Evolutionary conservation across 306 rosid genomes (phyloP).

Genomic region (Rubus idaeus): DNA sequence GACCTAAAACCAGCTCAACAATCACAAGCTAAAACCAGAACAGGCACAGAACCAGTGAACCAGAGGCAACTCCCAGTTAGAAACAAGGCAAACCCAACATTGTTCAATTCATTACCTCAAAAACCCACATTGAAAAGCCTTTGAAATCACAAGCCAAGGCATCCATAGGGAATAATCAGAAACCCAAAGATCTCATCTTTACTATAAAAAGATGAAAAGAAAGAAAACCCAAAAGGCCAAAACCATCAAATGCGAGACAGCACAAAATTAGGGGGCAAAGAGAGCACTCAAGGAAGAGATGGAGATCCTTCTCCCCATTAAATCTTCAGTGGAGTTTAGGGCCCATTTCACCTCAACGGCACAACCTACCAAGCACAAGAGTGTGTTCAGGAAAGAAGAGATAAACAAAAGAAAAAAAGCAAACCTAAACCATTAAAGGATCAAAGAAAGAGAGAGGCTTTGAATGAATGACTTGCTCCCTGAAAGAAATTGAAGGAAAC

Average conservation of each 20-base stretch:
- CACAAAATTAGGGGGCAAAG: slow-evolving; percentile 47
- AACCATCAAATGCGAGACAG: slow-evolving; percentile 52
- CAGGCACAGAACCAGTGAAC: slow-evolving; percentile 17
- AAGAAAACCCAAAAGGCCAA: slow-evolving; percentile 23
- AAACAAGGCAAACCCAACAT: slow-evolving; percentile 24
- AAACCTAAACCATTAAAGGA: slow-evolving; percentile 55
- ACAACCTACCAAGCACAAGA: slow-evolving; percentile 79
- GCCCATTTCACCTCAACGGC: slow-evolving; percentile 64
- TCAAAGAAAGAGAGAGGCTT: slow-evolving; percentile 21
- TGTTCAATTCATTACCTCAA: slow-evolving; percentile 24
- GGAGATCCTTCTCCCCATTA: slow-evolving; percentile 49
- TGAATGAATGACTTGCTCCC: slow-evolving; percentile 45
- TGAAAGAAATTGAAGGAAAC: slow-evolving; percentile 33
- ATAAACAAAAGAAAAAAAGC: not conserved
- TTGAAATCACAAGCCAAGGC: slow-evolving; percentile 25
- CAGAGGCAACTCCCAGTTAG: slow-evolving; percentile 20
- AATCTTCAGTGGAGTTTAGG: slow-evolving; percentile 72
- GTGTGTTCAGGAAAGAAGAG: slow-evolving; percentile 40
- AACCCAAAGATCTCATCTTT: slow-evolving; percentile 40
- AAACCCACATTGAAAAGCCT: slow-evolving; percentile 32
- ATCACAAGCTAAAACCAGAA: slow-evolving; percentile 17
- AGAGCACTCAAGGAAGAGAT: slow-evolving; percentile 54
- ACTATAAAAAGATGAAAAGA: slow-evolving; percentile 14
- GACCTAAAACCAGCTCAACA: slow-evolving; percentile 19
- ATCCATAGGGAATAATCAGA: slow-evolving; percentile 24